A percentile compares a stretch with the other conserved stretches of the same genome.
Conservation (phyloP, 495 filamentous ascomycete species). For the Talaromyces wortmannii region DNA sequence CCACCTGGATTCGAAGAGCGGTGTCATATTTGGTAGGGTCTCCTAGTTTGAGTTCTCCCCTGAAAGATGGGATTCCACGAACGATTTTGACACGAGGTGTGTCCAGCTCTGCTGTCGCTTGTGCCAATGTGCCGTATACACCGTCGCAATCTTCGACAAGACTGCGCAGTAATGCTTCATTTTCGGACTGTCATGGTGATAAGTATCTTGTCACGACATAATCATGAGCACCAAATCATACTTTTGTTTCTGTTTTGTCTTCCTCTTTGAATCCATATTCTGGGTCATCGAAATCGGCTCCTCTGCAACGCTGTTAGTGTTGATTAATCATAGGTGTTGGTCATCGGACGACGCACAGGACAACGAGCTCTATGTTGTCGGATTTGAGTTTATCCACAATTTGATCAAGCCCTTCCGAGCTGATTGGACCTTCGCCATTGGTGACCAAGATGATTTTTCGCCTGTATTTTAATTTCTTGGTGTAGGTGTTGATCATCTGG, state of each 20-base stretch:
- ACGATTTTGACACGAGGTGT: constrained; percentile 71
- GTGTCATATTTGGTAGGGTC: constrained; percentile 67
- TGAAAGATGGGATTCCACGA: constrained; percentile 67
- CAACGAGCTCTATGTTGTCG: constrained; percentile 65
- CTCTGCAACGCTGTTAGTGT: constrained; percentile 48
- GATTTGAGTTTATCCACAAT: constrained; percentile 67
- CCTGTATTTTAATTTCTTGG: constrained; percentile 85
- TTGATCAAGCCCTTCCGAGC: constrained; percentile 52
- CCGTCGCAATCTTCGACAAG: constrained; percentile 62
- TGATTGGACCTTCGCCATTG: constrained; percentile 65
- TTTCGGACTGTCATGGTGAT: constrained; percentile 39
- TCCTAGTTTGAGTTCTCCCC: constrained; percentile 74
- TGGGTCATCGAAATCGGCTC: constrained; percentile 88
- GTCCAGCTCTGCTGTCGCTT: constrained; percentile 70
- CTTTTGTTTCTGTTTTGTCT: constrained; percentile 67
- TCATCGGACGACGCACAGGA: constrained; percentile 55
- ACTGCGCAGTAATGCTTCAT: constrained; percentile 58
- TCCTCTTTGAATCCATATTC: constrained; percentile 94
- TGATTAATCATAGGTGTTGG: background rate
- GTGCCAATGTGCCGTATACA: constrained; percentile 72
- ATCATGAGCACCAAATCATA: constrained; percentile 12
- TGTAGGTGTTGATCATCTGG: constrained; percentile 73
- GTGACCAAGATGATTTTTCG: constrained; percentile 80
- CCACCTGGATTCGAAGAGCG: constrained; percentile 76
- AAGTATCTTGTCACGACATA: background rate